Evolutionary conservation across 176 grass and related monocot genomes (phyloP), one percentile per base, ranked within the genome.

Genomic region (Olyra latifolia): DNA sequence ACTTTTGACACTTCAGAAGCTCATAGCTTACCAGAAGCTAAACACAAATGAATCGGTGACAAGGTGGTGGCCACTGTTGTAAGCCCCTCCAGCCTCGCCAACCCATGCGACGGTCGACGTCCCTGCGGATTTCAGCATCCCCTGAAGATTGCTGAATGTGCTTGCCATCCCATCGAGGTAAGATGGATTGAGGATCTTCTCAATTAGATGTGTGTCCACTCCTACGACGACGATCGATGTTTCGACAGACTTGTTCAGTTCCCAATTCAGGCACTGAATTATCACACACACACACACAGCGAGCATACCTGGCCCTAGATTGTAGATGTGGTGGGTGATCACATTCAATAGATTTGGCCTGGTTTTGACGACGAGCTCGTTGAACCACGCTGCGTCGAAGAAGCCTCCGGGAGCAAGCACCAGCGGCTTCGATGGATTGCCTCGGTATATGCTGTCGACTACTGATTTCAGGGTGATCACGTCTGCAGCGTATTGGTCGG

Each of bases 261-360:
- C 22, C 20, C 25, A 12, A 8, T 41, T 19, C 35, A 11, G 27
- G 20, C 41, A 43, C 15, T 12, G 22, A 38, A 27, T 46, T 63
- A 27, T 28, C 22, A n/a, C n/a, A n/a, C n/a, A n/a, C n/a, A 7
- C 4, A 9, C 4, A 12, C 16, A 25, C 17, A 8, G 22, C 32
- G 74, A 52, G 45, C 43, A 64, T 87, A 93, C 96, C 96, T 86
- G 96, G 62, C 24, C 96, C 93, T 29, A 99, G 35, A 61, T 91
- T 99, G 78, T 99, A 99, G 38, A 99, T 91, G 77, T 99, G 96
- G 55, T 99, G 96, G 46, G 78, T 99, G 75, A 99, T 48, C 20
- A 88, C 96, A 79, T 95, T 83, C 73, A 99, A 5, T 14, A 74
- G 76, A 17, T 78, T 84, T 30, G 96, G 90, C 84, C 59, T 89